phyloP scores from a whole-genome alignment of 192 early-diverging fungal genomes.

The Lobosporangium transversale region DNA sequence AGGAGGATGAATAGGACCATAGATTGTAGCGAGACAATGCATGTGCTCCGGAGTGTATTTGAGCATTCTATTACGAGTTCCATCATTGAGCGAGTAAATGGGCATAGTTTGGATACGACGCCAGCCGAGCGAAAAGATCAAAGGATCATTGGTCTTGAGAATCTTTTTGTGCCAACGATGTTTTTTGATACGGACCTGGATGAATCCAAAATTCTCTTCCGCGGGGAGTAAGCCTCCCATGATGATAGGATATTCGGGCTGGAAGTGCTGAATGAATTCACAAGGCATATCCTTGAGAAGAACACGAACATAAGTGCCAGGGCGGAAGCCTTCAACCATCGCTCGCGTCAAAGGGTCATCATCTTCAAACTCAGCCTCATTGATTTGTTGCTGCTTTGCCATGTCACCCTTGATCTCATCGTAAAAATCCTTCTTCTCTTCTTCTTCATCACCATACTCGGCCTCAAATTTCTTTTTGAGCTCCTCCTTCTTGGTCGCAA shows the following conservation, averaged over 20 bases:
- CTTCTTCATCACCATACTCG: constrained; percentile 83
- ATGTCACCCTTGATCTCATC: constrained; percentile 91
- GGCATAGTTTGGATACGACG: constrained; percentile 97
- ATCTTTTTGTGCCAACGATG: constrained; percentile 97
- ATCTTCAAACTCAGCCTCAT: constrained; percentile 88
- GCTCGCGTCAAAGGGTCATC: constrained; percentile 78
- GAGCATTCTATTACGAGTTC: constrained; percentile 94
- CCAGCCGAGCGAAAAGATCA: constrained; percentile 98
- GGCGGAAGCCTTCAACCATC: constrained; percentile 90
- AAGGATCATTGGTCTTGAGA: constrained; percentile 97
- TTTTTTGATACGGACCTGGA: constrained; percentile 96
- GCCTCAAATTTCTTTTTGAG: constrained; percentile 95
- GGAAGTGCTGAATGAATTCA: constrained; percentile 94
- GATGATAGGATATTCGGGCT: constrained; percentile 91
- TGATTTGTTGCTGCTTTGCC: constrained; percentile 83
- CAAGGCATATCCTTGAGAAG: constrained; percentile 90
- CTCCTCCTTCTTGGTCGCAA: constrained; percentile 86
- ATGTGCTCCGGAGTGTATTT: constrained; percentile 99
- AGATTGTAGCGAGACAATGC: constrained; percentile 97
- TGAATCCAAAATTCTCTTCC: constrained; percentile 95
- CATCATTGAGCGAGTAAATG: constrained; percentile 91
- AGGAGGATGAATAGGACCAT: constrained; percentile 94
- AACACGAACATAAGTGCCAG: constrained; percentile 94
- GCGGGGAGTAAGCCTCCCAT: constrained; percentile 88
- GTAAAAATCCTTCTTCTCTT: constrained; percentile 83